Evolutionary conservation across 1,284 basidiomycete species (phyloP), one percentile per base, ranked within the genome.

Genomic region (Cryptococcus maquisensis): DNA sequence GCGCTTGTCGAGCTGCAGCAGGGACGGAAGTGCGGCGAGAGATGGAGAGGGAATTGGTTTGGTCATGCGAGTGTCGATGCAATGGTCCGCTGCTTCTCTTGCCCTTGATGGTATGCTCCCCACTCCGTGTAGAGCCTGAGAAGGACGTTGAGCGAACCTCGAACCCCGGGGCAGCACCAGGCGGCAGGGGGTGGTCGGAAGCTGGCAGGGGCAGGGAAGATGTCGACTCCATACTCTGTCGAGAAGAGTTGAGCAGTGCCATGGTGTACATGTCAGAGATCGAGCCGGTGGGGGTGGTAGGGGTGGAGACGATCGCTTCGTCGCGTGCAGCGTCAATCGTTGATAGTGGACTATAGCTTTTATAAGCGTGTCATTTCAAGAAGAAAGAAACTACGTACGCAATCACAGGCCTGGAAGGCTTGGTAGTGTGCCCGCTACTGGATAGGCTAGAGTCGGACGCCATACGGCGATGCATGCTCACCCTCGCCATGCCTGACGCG

Each of bases 71-170:
- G 40, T 23, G 40, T 20, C 18, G 40, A 42, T 12, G 23, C 15
- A 20, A 2, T 2, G 3, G 20, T 12, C n/a, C 18, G 4, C 40
- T 18, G 20, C n/a, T 18, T 15, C 28, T 10, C 26, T 28, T 28
- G 4, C 26, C 26, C 28, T 32, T 32, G 3, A 32, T 6, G 6
- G 28, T 32, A 32, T 32, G 28, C 28, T 32, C 28, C 7, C 28
- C 28, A 6, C 28, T 32, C 10, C 39, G n/a, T 9, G 39, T 28
- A 0, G 66, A 62, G 15, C 75, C 75, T 0, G 73, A 75, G 55
- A 75, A 77, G 12, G 72, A 75, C n/a, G 67, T 73, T 5, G 75
- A 64, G n/a, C 75, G 69, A 46, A 54, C 55, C 44, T 74, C 72
- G 28, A 61, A 60, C 24, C 55, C 47, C 42, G 56, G 59, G 2